These are phyloP conservation scores for Rosa multiflora DNA, from an alignment of 306 rosid genomes.

Conservation along the genomic window DNA sequence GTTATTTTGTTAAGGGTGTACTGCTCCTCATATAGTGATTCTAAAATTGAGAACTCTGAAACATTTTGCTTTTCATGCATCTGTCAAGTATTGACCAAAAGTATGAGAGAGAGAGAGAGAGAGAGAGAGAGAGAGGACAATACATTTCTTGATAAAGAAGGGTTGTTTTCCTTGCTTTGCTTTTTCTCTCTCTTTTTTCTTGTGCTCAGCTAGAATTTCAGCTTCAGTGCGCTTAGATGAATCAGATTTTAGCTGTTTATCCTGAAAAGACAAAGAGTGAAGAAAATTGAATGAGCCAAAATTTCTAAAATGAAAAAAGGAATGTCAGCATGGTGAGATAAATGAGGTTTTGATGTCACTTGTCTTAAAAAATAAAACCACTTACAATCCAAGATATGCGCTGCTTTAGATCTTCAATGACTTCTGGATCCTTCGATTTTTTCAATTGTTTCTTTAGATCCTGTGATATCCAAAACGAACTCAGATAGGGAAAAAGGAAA, in stretches of 20 bases:
- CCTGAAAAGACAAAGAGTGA: conserved; percentile 45
- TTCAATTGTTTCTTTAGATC: conserved; percentile 54
- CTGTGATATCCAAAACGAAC: conserved; percentile 36
- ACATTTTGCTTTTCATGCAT: background rate
- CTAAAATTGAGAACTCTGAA: background rate
- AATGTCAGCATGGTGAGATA: background rate
- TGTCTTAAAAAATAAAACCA: conserved; percentile 6
- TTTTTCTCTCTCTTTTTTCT: conserved; percentile 79
- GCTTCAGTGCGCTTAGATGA: conserved; percentile 47
- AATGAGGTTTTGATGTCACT: background rate
- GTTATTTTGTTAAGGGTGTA: background rate
- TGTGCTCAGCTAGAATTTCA: conserved; percentile 64
- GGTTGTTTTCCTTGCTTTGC: conserved; percentile 84
- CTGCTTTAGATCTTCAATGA: conserved; percentile 46
- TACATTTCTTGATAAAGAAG: conserved; percentile 80
- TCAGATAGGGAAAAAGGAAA: background rate
- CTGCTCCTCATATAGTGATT: background rate
- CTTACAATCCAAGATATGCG: conserved; percentile 73
- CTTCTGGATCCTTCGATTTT: conserved; percentile 49
- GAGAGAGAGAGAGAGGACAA: background rate
- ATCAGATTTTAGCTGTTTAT: conserved; percentile 56
- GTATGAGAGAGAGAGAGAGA: background rate
- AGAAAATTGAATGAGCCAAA: background rate
- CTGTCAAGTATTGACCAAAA: background rate
- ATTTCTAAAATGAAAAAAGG: conserved; percentile 14